Evolutionary conservation across 257 asterid genomes (phyloP).

Genomic region (Fraxinus excelsior): DNA sequence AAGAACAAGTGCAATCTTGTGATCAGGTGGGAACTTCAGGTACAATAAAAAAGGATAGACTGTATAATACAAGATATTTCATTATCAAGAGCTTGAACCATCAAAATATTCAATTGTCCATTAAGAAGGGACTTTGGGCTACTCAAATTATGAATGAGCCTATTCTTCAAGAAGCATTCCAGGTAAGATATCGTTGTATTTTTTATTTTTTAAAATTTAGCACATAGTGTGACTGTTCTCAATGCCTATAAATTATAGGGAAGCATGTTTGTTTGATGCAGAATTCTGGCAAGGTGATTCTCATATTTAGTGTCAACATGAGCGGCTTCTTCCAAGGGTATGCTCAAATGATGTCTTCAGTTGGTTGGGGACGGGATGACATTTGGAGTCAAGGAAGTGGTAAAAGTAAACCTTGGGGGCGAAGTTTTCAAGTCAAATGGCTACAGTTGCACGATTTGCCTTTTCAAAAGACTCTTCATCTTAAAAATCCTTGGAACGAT

Average conservation of each 20-base stretch:
- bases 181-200: conserved; percentile 53
- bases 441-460: conserved; percentile 72
- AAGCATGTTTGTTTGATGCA: conserved; percentile 44
- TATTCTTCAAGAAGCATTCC: conserved; percentile 92
- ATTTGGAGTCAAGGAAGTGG: conserved; percentile 85
- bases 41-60: conserved; percentile 43
- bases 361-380: conserved; percentile 82
- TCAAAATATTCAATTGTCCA: conserved; percentile 77
- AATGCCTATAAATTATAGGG: background rate
- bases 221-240: background rate
- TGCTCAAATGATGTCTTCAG: conserved; percentile 89
- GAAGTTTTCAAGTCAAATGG: conserved; percentile 89
- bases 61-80: conserved; percentile 67
- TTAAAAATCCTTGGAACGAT: conserved; percentile 87
- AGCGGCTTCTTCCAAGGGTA: conserved; percentile 99
- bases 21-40: conserved; percentile 52
- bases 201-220: background rate
- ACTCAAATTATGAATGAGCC: conserved; percentile 98
- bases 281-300: conserved; percentile 92
- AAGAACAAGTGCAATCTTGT: conserved; percentile 46
- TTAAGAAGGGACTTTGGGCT: conserved; percentile 92
- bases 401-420: conserved; percentile 84
- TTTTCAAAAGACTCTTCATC: conserved; percentile 87
- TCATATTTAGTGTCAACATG: conserved; percentile 95
- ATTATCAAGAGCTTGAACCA: conserved; percentile 94